Conservation (phyloP, 768 basidiomycete genomes). For the Astraeus odoratus region DNA sequence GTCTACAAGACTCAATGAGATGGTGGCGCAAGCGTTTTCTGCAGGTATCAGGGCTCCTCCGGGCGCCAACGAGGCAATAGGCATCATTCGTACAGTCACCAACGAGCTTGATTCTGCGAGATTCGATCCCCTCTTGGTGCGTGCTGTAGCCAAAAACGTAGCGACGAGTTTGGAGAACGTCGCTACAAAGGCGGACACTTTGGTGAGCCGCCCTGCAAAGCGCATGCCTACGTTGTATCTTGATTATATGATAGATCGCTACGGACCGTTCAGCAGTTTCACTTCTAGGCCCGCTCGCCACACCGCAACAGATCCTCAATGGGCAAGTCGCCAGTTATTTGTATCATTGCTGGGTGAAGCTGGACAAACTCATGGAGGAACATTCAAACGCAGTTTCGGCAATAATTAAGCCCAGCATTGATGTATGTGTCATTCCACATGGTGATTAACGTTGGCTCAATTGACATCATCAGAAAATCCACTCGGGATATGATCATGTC, state of each 20-base stretch:
- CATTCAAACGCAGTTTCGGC: conserved; percentile 53
- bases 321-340: conserved; percentile 72
- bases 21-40: conserved; percentile 67
- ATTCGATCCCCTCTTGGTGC: conserved; percentile 86
- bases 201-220: conserved; percentile 48
- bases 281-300: conserved; percentile 70
- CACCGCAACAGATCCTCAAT: conserved; percentile 73
- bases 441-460: not conserved
- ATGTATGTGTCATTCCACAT: conserved; percentile 34
- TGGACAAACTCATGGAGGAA: conserved; percentile 61
- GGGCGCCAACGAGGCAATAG: conserved; percentile 67
- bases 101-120: conserved; percentile 85
- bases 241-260: conserved; percentile 39
- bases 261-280: conserved; percentile 75
- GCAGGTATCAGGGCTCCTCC: conserved; percentile 66
- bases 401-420: conserved; percentile 47
- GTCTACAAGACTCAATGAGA: conserved; percentile 76
- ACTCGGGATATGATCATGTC: conserved; percentile 45
- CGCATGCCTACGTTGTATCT: too few relatives aligned
- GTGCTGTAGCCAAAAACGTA: conserved; percentile 70
- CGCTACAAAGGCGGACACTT: conserved; percentile 50
- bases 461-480: conserved; percentile 38
- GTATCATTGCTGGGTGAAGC: conserved; percentile 66
- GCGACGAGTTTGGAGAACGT: conserved; percentile 64
- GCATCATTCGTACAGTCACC: conserved; percentile 66